A percentile compares a stretch with the other conserved stretches of the same genome.
phyloP scores from a whole-genome alignment of 1,139 yeast species.

The Nakaseomyces nivariensis region DNA sequence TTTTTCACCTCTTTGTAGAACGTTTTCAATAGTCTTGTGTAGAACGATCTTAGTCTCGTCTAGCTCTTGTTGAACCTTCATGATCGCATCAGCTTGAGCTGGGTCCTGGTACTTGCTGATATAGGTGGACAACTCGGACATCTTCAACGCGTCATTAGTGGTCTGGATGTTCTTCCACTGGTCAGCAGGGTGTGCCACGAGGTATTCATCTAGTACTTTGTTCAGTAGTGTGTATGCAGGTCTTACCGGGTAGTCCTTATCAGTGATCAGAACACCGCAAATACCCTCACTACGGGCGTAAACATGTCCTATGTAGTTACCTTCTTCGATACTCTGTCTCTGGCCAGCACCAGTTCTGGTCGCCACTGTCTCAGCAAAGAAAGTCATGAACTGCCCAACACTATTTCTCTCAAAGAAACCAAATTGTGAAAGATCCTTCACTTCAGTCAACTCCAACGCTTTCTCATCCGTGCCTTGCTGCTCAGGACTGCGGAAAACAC shows the following conservation, averaged over 20 bases:
- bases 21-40: constrained; percentile 92
- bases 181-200: constrained; percentile 66
- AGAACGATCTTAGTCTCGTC: constrained; percentile 95
- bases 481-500: constrained; percentile 54
- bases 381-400: constrained; percentile 86
- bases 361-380: constrained; percentile 84
- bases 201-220: constrained; percentile 83
- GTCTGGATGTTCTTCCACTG: constrained; percentile 56
- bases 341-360: constrained; percentile 82
- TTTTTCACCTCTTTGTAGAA: constrained; percentile 92
- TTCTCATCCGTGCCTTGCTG: constrained; percentile 35
- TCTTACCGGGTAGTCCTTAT: constrained; percentile 90
- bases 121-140: constrained; percentile 58
- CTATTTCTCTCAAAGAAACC: constrained; percentile 75
- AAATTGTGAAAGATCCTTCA: constrained; percentile 75
- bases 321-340: constrained; percentile 92
- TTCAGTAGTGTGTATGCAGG: constrained; percentile 94
- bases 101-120: constrained; percentile 90
- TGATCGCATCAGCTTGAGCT: constrained; percentile 87
- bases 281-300: constrained; percentile 84
- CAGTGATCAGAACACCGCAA: constrained; percentile 89
- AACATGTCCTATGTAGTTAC: constrained; percentile 81
- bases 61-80: constrained; percentile 95
- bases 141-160: constrained; percentile 41
- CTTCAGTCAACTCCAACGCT: constrained; percentile 66